Conservation (phyloP, 805 yeast genomes). For the Teunomyces cretensis region DNA sequence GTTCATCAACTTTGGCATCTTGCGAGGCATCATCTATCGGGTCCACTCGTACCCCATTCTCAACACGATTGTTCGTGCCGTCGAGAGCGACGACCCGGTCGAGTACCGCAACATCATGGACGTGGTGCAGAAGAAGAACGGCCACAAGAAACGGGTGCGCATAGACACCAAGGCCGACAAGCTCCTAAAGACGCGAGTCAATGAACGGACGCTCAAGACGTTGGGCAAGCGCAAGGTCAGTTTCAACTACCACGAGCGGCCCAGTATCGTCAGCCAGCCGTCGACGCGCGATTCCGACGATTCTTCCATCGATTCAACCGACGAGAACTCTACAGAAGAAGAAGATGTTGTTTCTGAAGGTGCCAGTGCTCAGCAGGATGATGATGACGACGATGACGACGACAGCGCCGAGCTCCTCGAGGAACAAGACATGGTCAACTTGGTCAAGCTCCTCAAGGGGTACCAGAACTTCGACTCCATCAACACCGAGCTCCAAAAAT, state of each 20-base stretch:
- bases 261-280: slow-evolving; percentile 5
- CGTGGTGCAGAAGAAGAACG: slow-evolving; percentile 14
- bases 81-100: slow-evolving; percentile 28
- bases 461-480: slow-evolving; percentile 62
- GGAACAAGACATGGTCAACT: slow-evolving; percentile 29
- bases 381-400: slow-evolving; percentile 8
- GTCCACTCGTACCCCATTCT: slow-evolving; percentile 74
- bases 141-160: not conserved
- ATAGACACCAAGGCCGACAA: slow-evolving; percentile 2
- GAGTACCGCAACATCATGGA: slow-evolving; percentile 13
- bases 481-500: slow-evolving; percentile 64
- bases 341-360: slow-evolving; percentile 9
- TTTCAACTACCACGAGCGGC: slow-evolving; percentile 20
- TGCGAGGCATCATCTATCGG: slow-evolving; percentile 78
- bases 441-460: slow-evolving; percentile 49
- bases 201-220: slow-evolving; percentile 17
- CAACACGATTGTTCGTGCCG: slow-evolving; percentile 35
- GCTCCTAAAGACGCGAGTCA: slow-evolving; percentile 12
- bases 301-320: slow-evolving; percentile 7
- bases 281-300: slow-evolving; percentile 3
- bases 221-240: slow-evolving; percentile 32
- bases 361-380: slow-evolving; percentile 4
- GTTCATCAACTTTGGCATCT: slow-evolving; percentile 82
- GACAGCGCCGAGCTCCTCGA: slow-evolving; percentile 14
- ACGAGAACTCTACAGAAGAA: not conserved